Conservation (phyloP, 805 yeast genomes). For the Saccharomycopsis sp. region DNA sequence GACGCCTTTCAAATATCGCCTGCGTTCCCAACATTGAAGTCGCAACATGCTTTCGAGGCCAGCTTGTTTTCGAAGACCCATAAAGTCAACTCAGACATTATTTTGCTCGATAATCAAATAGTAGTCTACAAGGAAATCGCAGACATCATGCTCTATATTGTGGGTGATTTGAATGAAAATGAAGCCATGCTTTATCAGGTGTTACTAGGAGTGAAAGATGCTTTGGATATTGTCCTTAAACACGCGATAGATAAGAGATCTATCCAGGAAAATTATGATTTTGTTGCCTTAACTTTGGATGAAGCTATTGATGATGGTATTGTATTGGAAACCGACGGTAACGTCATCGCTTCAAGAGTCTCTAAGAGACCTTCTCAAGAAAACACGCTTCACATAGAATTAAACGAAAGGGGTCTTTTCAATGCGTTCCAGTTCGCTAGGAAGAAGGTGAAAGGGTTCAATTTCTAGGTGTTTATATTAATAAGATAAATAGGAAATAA, state of each 20-base stretch:
- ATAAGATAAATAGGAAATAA: too few species aligned
- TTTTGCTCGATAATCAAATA: slow-evolving; percentile 70
- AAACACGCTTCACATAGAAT: slow-evolving; percentile 49
- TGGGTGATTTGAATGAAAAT: slow-evolving; percentile 76
- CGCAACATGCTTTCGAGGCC: slow-evolving; percentile 73
- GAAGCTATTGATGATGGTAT: slow-evolving; percentile 93
- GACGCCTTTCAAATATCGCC: slow-evolving; percentile 17
- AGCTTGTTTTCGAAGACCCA: slow-evolving; percentile 67
- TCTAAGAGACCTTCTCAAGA: slow-evolving; percentile 81
- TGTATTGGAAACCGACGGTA: slow-evolving; percentile 82
- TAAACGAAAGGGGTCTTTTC: slow-evolving; percentile 68
- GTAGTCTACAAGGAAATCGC: slow-evolving; percentile 82
- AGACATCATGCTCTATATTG: slow-evolving; percentile 65
- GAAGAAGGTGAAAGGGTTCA: slow-evolving; percentile 43
- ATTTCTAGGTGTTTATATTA: slow-evolving; percentile 16
- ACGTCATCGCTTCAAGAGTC: slow-evolving; percentile 81
- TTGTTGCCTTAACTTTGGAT: slow-evolving; percentile 80
- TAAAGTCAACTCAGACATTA: slow-evolving; percentile 73
- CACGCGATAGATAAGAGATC: slow-evolving; percentile 70
- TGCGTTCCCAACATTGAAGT: slow-evolving; percentile 41
- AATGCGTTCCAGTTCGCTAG: slow-evolving; percentile 86
- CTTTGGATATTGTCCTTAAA: slow-evolving; percentile 68
- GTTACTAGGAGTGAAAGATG: slow-evolving; percentile 71
- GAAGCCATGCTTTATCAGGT: slow-evolving; percentile 74
- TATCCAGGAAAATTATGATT: slow-evolving; percentile 75